Conservation (phyloP, 2,329 filamentous ascomycete genomes). For the Fusarium brevicatenulatum region DNA sequence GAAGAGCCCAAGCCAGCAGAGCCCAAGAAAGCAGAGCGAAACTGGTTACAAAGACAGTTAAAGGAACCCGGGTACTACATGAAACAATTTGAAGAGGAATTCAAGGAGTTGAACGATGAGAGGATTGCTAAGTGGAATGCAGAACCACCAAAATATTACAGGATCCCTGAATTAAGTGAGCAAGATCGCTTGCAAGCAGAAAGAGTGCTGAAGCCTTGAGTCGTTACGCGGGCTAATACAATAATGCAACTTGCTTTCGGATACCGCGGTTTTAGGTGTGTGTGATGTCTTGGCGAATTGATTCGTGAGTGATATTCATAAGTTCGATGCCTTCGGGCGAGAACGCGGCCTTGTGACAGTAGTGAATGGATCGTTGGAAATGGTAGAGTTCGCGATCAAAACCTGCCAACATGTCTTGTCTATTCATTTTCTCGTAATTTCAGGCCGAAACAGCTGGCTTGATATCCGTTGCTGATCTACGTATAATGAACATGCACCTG, state of each 20-base stretch:
- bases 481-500: background rate
- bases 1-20: background rate
- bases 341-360: background rate
- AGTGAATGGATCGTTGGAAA: accelerated
- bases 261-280: accelerated
- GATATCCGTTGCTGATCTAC: too few relatives aligned
- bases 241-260: background rate
- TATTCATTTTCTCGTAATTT: background rate
- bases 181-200: background rate
- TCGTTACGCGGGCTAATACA: background rate
- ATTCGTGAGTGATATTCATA: background rate
- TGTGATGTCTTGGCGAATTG: background rate
- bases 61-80: background rate
- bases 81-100: background rate
- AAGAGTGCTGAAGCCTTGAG: background rate
- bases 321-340: background rate
- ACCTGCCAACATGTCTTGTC: background rate
- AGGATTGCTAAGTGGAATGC: too few relatives aligned
- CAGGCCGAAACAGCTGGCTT: background rate
- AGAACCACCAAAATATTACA: too few relatives aligned
- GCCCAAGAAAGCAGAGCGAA: background rate
- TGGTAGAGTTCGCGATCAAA: background rate
- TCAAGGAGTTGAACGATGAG: background rate
- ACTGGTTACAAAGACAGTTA: background rate
- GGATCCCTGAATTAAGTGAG: background rate